phyloP scores from a whole-genome alignment of 208 protist genomes.

The Tritrichomonas musculus region DNA sequence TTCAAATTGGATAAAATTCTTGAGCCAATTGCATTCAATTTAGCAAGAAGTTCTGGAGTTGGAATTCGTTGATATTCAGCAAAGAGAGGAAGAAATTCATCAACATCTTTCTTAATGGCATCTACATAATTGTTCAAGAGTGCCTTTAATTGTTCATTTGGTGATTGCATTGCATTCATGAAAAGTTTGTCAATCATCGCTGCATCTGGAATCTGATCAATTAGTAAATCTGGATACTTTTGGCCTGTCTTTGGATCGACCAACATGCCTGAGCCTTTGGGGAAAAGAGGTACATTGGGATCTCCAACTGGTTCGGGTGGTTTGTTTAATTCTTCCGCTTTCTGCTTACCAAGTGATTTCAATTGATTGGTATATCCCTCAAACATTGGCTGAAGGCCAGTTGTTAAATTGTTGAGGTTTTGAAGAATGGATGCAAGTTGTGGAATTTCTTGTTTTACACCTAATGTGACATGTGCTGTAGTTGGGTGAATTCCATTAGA shows the following conservation, averaged over 20 bases:
- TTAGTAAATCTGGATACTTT: not conserved
- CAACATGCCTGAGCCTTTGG: not conserved
- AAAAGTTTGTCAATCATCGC: not conserved
- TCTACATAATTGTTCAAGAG: not conserved
- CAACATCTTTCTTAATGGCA: not conserved
- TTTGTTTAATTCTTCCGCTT: not conserved
- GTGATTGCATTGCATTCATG: not conserved
- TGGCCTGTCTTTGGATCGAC: not conserved
- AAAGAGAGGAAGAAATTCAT: not conserved
- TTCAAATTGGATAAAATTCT: not conserved
- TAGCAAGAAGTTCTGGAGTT: not conserved
- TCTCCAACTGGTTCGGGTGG: not conserved
- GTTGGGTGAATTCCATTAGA: not conserved
- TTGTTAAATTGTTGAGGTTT: not conserved
- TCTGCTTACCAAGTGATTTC: not conserved
- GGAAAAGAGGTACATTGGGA: not conserved
- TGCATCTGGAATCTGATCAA: not conserved
- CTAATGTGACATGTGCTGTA: not conserved
- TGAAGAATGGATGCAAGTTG: not conserved
- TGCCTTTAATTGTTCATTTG: not conserved
- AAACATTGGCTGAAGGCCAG: not conserved
- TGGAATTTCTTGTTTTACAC: not conserved
- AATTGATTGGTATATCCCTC: not conserved
- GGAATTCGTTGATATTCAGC: not conserved
- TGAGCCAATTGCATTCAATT: not conserved